phyloP scores from a whole-genome alignment of 805 yeast genomes.

The Saturnispora dispora region DNA sequence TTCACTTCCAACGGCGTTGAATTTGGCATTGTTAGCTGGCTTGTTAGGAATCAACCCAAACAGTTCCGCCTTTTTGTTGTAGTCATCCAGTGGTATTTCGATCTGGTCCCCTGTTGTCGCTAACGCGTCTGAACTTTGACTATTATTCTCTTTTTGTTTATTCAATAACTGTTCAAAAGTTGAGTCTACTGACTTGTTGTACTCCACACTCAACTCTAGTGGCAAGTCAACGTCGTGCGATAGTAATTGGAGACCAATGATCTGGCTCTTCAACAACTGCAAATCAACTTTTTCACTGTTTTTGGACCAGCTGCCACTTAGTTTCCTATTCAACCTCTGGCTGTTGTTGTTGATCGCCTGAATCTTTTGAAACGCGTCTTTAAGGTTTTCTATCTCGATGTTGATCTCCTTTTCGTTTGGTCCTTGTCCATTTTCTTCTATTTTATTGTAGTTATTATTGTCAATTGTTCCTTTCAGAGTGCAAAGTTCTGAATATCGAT shows the following conservation, averaged over 20 bases:
- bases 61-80: slow-evolving; percentile 30
- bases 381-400: neutral
- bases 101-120: neutral
- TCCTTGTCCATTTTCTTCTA: neutral
- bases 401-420: neutral
- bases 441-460: neutral
- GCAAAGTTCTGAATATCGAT: neutral
- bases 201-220: slow-evolving; percentile 34
- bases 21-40: slow-evolving; percentile 25
- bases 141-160: neutral
- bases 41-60: slow-evolving; percentile 31
- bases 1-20: slow-evolving; percentile 40
- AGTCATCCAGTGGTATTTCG: slow-evolving; percentile 22
- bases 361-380: slow-evolving; percentile 5
- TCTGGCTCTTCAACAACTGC: slow-evolving; percentile 45
- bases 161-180: neutral
- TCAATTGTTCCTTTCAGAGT: neutral
- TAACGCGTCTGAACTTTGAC: neutral
- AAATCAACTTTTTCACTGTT: slow-evolving; percentile 32
- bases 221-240: slow-evolving; percentile 63
- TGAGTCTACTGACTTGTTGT: slow-evolving; percentile 17
- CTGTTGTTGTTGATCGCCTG: slow-evolving; percentile 1
- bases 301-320: slow-evolving; percentile 24
- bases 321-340: slow-evolving; percentile 10
- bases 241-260: slow-evolving; percentile 53